A percentile compares a stretch with the other conserved stretches of the same genome.
These are phyloP conservation scores for Metarhizium anisopliae DNA, from an alignment of 2,329 filamentous ascomycete genomes.

Conservation along the genomic window DNA sequence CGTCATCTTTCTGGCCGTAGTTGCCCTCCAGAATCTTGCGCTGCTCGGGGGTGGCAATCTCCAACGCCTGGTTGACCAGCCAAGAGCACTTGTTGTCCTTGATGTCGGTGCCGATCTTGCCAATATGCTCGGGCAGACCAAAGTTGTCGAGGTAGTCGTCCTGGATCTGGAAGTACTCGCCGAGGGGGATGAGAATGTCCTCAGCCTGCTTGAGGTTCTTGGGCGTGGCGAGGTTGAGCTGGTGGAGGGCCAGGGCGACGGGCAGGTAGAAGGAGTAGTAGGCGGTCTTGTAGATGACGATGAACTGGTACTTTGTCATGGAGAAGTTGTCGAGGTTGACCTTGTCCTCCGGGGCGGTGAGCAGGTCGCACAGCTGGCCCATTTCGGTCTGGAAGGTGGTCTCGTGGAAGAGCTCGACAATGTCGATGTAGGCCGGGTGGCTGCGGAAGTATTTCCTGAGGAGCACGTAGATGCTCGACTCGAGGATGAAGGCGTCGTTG, in stretches of 20 bases:
- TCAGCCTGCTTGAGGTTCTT: slow-evolving; percentile 84
- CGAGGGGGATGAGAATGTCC: slow-evolving; percentile 90
- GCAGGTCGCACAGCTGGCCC: slow-evolving; percentile 86
- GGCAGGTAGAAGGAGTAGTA: slow-evolving; percentile 99
- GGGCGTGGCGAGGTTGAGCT: slow-evolving; percentile 74
- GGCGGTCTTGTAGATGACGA: slow-evolving; percentile 98
- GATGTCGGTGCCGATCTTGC: slow-evolving; percentile 98
- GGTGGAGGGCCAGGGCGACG: slow-evolving; percentile 81
- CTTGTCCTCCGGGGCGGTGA: slow-evolving; percentile 90
- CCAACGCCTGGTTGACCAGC: slow-evolving; percentile 90
- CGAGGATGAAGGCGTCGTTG: slow-evolving; percentile 97
- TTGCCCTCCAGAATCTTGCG: slow-evolving; percentile 80
- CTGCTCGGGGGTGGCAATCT: slow-evolving; percentile 74
- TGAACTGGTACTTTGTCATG: slow-evolving; percentile 92
- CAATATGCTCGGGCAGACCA: slow-evolving; percentile 82
- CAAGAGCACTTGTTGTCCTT: slow-evolving; percentile 99
- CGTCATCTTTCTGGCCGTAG: slow-evolving; percentile 86
- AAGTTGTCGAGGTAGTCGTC: slow-evolving; percentile 99
- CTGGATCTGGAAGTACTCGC: slow-evolving; percentile 98
- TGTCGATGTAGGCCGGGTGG: slow-evolving; percentile 80
- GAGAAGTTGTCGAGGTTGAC: slow-evolving; percentile 94
- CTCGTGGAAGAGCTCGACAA: slow-evolving; percentile 95
- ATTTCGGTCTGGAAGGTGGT: slow-evolving; percentile 89
- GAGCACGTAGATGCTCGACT: slow-evolving; percentile 79
- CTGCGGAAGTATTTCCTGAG: slow-evolving; percentile 89